Evolutionary conservation across 2,329 filamentous ascomycete species (phyloP), one percentile per base, ranked within the genome.

Genomic region (Fusarium sp.): DNA sequence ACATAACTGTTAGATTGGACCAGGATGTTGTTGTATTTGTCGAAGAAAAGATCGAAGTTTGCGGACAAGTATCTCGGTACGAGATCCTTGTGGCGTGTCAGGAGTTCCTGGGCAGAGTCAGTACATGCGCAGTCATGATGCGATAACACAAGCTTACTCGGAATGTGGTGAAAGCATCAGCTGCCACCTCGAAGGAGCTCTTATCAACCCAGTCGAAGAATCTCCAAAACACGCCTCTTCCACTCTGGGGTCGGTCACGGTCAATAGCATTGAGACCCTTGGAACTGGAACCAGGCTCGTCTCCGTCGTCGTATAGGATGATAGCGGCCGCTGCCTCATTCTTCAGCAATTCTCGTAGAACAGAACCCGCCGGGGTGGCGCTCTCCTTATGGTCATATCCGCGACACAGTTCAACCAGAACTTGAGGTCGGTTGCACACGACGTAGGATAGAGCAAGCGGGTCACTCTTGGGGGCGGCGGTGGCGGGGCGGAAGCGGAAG

Each of bases 171-270:
- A 99, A 99, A 2, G 96, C 95, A 84, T 99, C 96, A 33, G 96
- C 95, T 74, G 94, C 95, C 71, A 98, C 93, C 83, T 99, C 96
- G 76, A 99, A 99, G 31, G 92, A 95, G 73, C 94, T 94, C 81
- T 94, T 94, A 82, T 98, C 95, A 75, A 99, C 97, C 94, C 95
- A 99, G 66, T 92, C 90, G 77, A 99, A 98, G 81, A 98, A 98
- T 46, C 89, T 91, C 96, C 96, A 99, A 79, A 99, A 98, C 3
- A 98, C 90, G 5, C 95, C 95, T 44, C 90, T 87, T 14, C 95
- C 95, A 46, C 88, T 91, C 74, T 96, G 92, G 34, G 88, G 89
- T 40, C 89, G 82, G 63, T 93, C 91, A 46, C 91, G 89, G 74
- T 96, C 92, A 66, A 98, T 92, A 22, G 89, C 90, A 52, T 87